phyloP scores from a whole-genome alignment of 1,284 basidiomycete species.

The Apiotrichum sp. region DNA sequence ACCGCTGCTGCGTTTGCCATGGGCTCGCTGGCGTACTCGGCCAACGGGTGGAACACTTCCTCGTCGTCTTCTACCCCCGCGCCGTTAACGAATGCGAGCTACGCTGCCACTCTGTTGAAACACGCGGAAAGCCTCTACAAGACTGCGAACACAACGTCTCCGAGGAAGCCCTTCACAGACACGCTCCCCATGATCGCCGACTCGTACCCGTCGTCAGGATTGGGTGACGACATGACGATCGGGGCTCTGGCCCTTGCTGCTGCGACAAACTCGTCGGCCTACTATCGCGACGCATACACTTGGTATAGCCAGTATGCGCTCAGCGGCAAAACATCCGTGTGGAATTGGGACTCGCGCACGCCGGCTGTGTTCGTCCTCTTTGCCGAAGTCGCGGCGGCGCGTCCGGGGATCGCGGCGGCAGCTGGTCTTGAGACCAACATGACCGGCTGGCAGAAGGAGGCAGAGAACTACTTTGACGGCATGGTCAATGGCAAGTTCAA shows the following conservation, averaged over 20 bases:
- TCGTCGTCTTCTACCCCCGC: slow-evolving; percentile 54
- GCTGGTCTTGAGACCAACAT: slow-evolving; percentile 53
- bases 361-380: slow-evolving; percentile 71
- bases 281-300: slow-evolving; percentile 60
- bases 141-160: slow-evolving; percentile 57
- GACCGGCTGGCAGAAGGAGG: slow-evolving; percentile 61
- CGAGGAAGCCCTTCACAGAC: slow-evolving; percentile 44
- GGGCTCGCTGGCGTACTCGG: slow-evolving; percentile 71
- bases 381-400: slow-evolving; percentile 45
- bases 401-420: slow-evolving; percentile 56
- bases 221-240: slow-evolving; percentile 50
- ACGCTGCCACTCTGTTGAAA: slow-evolving; percentile 60
- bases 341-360: slow-evolving; percentile 84
- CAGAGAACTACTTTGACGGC: slow-evolving; percentile 70
- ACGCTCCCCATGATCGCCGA: slow-evolving; percentile 59
- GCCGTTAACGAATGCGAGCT: slow-evolving; percentile 65
- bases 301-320: slow-evolving; percentile 60
- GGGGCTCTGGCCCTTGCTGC: slow-evolving; percentile 70
- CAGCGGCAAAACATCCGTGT: slow-evolving; percentile 55
- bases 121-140: slow-evolving; percentile 70
- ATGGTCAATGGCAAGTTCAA: slow-evolving; percentile 57
- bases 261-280: slow-evolving; percentile 58
- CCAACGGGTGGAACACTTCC: slow-evolving; percentile 50
- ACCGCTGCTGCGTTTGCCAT: slow-evolving; percentile 79
- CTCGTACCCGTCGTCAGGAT: slow-evolving; percentile 67